phyloP scores from a whole-genome alignment of 1,284 basidiomycete species.

The Meira nashicola region DNA sequence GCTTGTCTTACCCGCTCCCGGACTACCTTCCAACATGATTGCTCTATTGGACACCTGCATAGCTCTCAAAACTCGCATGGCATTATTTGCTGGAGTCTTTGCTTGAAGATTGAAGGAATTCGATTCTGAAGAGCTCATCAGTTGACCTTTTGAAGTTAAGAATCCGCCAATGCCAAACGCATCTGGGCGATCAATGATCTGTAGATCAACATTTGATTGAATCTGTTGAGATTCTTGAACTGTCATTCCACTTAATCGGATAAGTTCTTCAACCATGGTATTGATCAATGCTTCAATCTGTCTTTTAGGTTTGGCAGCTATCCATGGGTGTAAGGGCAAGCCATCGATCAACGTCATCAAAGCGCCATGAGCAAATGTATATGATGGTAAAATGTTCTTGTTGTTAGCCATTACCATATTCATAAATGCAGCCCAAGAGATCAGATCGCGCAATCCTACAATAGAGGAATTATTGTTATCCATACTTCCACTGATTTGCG shows the following conservation, averaged over 20 bases:
- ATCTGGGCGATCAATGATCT: conserved; percentile 24
- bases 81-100: conserved; percentile 82
- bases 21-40: conserved; percentile 91
- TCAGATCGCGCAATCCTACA: conserved; percentile 70
- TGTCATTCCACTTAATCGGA: background rate
- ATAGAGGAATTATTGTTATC: conserved; percentile 54
- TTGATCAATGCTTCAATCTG: background rate
- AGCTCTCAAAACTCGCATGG: conserved; percentile 81
- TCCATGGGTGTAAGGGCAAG: conserved; percentile 31
- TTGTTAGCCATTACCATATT: conserved; percentile 61
- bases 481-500: conserved; percentile 61
- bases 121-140: background rate
- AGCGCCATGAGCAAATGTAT: conserved; percentile 54
- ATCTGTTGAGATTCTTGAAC: background rate
- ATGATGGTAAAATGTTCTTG: conserved; percentile 20
- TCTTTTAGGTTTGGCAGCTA: background rate
- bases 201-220: background rate
- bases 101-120: conserved; percentile 73
- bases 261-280: background rate
- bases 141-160: conserved; percentile 59
- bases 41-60: conserved; percentile 79
- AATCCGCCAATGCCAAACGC: conserved; percentile 71
- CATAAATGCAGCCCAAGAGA: conserved; percentile 87
- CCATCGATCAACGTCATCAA: conserved; percentile 54
- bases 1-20: conserved; percentile 98